phyloP scores from a whole-genome alignment of 345 rosid genomes.

The Limnanthes douglasii region DNA sequence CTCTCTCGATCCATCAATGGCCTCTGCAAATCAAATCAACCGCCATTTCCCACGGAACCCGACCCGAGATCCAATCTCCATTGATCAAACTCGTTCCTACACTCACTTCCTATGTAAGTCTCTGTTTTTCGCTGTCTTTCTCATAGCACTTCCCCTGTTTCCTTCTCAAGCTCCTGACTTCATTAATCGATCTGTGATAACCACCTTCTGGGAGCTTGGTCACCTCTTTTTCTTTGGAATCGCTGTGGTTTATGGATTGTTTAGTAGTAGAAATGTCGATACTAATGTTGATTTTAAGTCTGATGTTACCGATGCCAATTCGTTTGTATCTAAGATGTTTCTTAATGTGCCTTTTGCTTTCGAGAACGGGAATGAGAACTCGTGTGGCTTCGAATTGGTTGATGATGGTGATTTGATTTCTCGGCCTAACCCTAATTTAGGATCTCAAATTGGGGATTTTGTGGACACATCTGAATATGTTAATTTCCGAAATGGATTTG shows the following conservation, averaged over 20 bases:
- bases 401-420: constrained; percentile 4
- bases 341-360: constrained; percentile 40
- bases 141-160: constrained; percentile 53
- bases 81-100: constrained; percentile 4
- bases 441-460: constrained; percentile 3
- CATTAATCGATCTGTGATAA: constrained; percentile 27
- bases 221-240: constrained; percentile 61
- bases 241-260: constrained; percentile 79
- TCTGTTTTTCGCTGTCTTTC: constrained; percentile 30
- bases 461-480: constrained; percentile 10
- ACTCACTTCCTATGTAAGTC: constrained; percentile 35
- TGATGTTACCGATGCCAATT: constrained; percentile 19
- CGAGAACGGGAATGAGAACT: constrained; percentile 33
- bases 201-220: constrained; percentile 64
- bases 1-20: constrained; percentile 22
- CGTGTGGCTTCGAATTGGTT: constrained; percentile 24
- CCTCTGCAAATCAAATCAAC: constrained; percentile 20
- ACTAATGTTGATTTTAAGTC: constrained; percentile 10
- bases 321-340: constrained; percentile 30
- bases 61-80: constrained; percentile 6
- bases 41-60: constrained; percentile 11
- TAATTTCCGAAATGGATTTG: constrained; percentile 15
- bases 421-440: too few species aligned
- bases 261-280: constrained; percentile 44
- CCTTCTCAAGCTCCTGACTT: constrained; percentile 75